Evolutionary conservation across 768 basidiomycete genomes (phyloP), one percentile per base, ranked within the genome.

Genomic region (Glaciozyma martinii): DNA sequence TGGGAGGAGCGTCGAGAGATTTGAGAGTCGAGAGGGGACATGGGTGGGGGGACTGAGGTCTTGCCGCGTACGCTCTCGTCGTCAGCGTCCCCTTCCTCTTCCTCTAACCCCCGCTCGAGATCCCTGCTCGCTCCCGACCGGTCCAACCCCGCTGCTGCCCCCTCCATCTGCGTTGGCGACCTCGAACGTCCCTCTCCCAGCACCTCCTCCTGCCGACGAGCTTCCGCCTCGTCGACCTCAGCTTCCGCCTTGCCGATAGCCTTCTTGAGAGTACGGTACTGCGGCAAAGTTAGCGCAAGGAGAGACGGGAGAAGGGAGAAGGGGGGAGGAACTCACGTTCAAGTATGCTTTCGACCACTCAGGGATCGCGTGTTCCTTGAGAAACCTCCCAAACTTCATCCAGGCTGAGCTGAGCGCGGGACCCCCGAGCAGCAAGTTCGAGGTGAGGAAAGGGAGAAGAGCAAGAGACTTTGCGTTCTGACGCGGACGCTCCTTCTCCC

Each of bases 191-290:
- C 19, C 42, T 43, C 16, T 3, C n/a, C 33, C 7, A 29, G 29
- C 19, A 21, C 25, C 8, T 37, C 32, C 10, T 13, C 4, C 23
- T 49, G 60, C 1, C 21, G 21, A 56, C 8, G 32, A 4, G 10
- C 44, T 40, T 47, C 56, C 44, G 37, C 21, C 3, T 13, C 63
- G 6, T 30, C 54, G 7, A 71, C 37, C 49, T 71, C 70, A 9
- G 50, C 56, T n/a, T 62, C 59, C 0, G 66, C 64, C 6, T 58
- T 37, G 0, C 60, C 56, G 29, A 71, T 71, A 46, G 60, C 63
- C 56, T 71, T 71, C 63, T 71, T 71, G 9, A 71, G 64, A 21
- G 46, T 33, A 0, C 70, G 66, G 59, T 71, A 71, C 68, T 66
- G 59, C 47, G 32, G 12, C 32, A 19, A 19, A 3, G 16, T 23